Percentiles rank a stretch among this genome's conserved stretches.
phyloP scores from a whole-genome alignment of 192 early-diverging fungal species.

The Coemansia sp. region DNA sequence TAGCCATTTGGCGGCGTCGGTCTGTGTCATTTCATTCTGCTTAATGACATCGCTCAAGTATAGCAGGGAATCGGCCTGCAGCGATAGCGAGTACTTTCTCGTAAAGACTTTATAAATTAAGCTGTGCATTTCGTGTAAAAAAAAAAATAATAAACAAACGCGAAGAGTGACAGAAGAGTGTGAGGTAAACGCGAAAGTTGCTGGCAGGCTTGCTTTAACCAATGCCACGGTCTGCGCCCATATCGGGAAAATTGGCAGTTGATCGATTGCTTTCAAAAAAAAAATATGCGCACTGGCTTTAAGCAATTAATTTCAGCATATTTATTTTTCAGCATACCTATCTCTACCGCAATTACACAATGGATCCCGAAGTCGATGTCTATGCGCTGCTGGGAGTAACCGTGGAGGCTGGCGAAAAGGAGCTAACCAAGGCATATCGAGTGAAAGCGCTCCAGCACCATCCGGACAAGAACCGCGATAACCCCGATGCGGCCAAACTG shows the following conservation, averaged over 20 bases:
- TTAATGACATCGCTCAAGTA: slow-evolving; percentile 63
- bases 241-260: background rate
- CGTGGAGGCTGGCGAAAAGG: slow-evolving; percentile 71
- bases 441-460: slow-evolving; percentile 83
- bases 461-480: slow-evolving; percentile 83
- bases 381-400: slow-evolving; percentile 87
- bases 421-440: slow-evolving; percentile 79
- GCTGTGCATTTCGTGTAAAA: slow-evolving; percentile 32
- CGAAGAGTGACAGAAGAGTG: background rate
- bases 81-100: slow-evolving; percentile 76
- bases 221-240: background rate
- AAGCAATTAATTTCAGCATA: background rate
- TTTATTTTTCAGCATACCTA: background rate
- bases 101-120: slow-evolving; percentile 74
- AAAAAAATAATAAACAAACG: background rate
- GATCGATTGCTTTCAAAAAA: slow-evolving; percentile 12
- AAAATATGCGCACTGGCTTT: background rate
- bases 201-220: background rate
- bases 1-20: slow-evolving; percentile 61
- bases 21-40: slow-evolving; percentile 47
- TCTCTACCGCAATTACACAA: background rate
- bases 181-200: background rate
- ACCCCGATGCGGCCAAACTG: slow-evolving; percentile 26
- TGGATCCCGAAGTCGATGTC: slow-evolving; percentile 31
- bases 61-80: slow-evolving; percentile 72